Base-by-base conservation (phyloP, 179 eudicot species). In the Carnegiea gigantea region DNA sequence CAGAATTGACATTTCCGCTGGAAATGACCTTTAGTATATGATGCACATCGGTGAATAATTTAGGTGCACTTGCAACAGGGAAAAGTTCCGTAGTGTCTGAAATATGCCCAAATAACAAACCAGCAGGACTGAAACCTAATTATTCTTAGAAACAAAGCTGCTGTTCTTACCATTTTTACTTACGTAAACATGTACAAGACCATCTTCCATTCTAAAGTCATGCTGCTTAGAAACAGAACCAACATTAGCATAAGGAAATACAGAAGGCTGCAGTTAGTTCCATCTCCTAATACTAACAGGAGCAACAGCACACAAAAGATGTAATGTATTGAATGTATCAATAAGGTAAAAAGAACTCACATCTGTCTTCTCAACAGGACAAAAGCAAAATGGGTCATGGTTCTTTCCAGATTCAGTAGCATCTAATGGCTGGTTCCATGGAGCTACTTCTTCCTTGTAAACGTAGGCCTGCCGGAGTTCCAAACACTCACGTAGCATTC, bases 121-220 rank as follows among this genome's bases (percentile, higher is more conserved):
- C 36, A 82, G 14, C 48, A 62, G 48, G 76, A 79, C 1, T n/a
- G 8, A 60, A 60, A n/a, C 26, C 60, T 10, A 4, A 36, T 26
- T 23, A 23, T 64, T 54, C 28, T 77, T 26, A 23, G 7, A 40
- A 59, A 77, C 36, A n/a, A 12, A 71, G 36, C 23, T 65, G 51
- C 14, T 10, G 15, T 57, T 68, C 89, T 86, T 83, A 92, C 97
- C 94, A 62, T 89, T 86, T 88, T 90, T 88, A 85, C 88, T 91
- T 60, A 90, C 90, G 88, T 91, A 92, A 46, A 92, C 88, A 81
- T 86, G 97, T 53, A 88, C 79, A 81, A 92, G 90, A 78, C 97
- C 97, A 73, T 92, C 97, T 89, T 91, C 93, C 97, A 92, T 92
- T 87, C 90, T 89, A 62, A 86, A 88, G 84, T 82, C 85, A 88